Percentiles rank a stretch among this genome's conserved stretches.
Evolutionary conservation across 306 rosid species (phyloP).

Genomic region (Vigna reflexopilosa): DNA sequence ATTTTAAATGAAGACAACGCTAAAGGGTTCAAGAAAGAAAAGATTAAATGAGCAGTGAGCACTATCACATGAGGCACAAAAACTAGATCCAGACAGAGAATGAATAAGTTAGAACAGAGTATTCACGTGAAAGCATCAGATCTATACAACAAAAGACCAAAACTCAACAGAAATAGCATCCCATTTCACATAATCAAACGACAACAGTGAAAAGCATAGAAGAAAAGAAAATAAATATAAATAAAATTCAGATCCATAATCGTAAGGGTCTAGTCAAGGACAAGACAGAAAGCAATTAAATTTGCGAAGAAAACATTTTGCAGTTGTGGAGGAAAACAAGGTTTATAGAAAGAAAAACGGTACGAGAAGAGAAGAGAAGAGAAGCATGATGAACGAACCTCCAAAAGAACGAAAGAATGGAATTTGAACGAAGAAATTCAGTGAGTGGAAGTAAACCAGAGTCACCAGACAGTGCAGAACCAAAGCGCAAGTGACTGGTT

Average conservation of each 20-base stretch:
- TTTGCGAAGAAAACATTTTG: background rate
- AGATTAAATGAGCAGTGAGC: too few relatives aligned
- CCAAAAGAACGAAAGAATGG: slow-evolving; percentile 40
- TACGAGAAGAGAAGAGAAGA: background rate
- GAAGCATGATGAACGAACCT: slow-evolving; percentile 40
- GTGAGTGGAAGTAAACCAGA: slow-evolving; percentile 21
- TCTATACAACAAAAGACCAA: slow-evolving; percentile 4
- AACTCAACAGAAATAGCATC: background rate
- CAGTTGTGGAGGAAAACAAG: background rate
- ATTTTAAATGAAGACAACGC: background rate
- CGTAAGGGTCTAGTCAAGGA: background rate
- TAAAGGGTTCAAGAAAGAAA: slow-evolving; percentile 7
- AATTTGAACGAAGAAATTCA: slow-evolving; percentile 13
- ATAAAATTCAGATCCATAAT: slow-evolving; percentile 41
- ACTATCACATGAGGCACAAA: too few relatives aligned
- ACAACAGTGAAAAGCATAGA: background rate
- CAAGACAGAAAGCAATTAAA: background rate
- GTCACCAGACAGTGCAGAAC: background rate
- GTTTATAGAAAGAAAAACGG: too few relatives aligned
- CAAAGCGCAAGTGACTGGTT: background rate
- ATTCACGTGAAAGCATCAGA: slow-evolving; percentile 8
- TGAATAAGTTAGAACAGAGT: background rate
- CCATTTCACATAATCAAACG: background rate
- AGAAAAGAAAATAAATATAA: background rate
- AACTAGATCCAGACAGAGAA: too few relatives aligned